These are phyloP conservation scores for Oropetium thomaeum DNA, from an alignment of 176 grass and related monocot genomes.

Conservation along the genomic window DNA sequence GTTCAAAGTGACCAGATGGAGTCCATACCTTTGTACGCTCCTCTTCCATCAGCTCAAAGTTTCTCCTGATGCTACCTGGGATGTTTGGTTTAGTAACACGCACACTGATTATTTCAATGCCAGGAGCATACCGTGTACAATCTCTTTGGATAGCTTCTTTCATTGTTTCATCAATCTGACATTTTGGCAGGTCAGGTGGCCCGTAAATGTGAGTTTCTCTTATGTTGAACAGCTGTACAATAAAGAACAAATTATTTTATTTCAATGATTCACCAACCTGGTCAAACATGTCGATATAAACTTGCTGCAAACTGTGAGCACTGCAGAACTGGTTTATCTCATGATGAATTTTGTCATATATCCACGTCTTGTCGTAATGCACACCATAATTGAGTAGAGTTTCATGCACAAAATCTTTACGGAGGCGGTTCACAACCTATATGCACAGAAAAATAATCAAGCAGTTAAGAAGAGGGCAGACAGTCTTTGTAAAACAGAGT, in stretches of 20 bases:
- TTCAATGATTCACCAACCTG: conserved; percentile 58
- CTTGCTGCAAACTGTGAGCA: conserved; percentile 90
- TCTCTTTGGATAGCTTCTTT: conserved; percentile 98
- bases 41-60: conserved; percentile 99
- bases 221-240: background rate
- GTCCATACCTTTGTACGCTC: conserved; percentile 89
- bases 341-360: conserved; percentile 99
- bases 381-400: conserved; percentile 96
- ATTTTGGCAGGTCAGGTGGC: conserved; percentile 19
- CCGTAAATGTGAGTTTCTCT: conserved; percentile 13
- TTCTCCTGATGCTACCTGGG: conserved; percentile 78
- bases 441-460: background rate
- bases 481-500: conserved; percentile 14
- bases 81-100: conserved; percentile 98
- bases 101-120: conserved; percentile 92
- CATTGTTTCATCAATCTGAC: conserved; percentile 97
- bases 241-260: background rate
- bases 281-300: conserved; percentile 99
- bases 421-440: conserved; percentile 95
- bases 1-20: conserved; percentile 2
- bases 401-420: conserved; percentile 80
- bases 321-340: conserved; percentile 99
- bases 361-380: conserved; percentile 98
- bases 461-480: conserved; percentile 14
- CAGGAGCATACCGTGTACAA: conserved; percentile 93